phyloP scores from a whole-genome alignment of 78 protist genomes.

The Dictyostelium brefeldianum region DNA sequence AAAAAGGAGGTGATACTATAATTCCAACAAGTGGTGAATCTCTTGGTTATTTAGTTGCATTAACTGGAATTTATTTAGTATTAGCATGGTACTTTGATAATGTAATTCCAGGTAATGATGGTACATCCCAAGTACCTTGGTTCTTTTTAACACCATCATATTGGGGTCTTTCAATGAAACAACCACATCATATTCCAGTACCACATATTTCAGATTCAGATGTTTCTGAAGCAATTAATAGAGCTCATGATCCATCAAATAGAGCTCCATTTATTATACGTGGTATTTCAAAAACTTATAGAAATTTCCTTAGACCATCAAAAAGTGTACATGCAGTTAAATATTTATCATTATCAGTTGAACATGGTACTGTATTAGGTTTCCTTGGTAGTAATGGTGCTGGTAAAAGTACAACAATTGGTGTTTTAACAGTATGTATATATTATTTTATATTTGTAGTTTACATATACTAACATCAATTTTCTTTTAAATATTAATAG shows the following conservation, averaged over 20 bases:
- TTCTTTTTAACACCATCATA: constrained; percentile 67
- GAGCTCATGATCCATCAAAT: constrained; percentile 30
- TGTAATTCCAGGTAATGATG: constrained; percentile 82
- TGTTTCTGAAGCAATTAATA: constrained; percentile 18
- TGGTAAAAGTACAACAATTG: constrained; percentile 93
- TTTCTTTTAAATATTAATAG: too few relatives aligned
- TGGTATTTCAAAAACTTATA: constrained; percentile 67
- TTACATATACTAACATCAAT: too few relatives aligned
- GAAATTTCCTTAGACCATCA: neutral
- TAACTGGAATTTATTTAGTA: constrained; percentile 7
- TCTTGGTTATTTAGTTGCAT: neutral
- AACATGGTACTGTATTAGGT: constrained; percentile 28
- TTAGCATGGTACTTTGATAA: constrained; percentile 85
- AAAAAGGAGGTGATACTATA: neutral
- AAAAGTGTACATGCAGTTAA: constrained; percentile 73
- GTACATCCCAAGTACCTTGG: constrained; percentile 68
- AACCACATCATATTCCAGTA: neutral
- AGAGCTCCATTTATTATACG: constrained; percentile 40
- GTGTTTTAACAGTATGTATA: constrained; percentile 90
- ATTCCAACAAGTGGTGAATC: constrained; percentile 51
- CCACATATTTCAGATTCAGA: constrained; percentile 52
- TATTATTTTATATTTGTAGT: too few relatives aligned
- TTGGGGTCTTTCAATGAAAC: constrained; percentile 78
- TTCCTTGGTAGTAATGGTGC: constrained; percentile 91
- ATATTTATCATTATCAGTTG: constrained; percentile 62